A percentile compares a stretch with the other conserved stretches of the same genome.
phyloP scores from a whole-genome alignment of 2,329 filamentous ascomycete species.

The Penicillium sp. region DNA sequence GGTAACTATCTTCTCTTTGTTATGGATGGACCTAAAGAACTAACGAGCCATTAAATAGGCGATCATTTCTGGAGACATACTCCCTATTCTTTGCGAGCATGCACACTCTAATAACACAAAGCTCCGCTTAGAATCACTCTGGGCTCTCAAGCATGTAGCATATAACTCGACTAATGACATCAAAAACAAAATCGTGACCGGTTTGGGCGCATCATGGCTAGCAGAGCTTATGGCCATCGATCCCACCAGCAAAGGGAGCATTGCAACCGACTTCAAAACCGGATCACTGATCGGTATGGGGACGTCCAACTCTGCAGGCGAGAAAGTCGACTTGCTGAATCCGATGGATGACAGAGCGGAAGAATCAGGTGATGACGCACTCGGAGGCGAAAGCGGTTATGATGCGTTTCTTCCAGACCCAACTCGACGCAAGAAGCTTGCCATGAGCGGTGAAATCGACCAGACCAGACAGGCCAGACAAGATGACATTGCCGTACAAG shows the following conservation, averaged over 20 bases:
- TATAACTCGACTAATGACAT: constrained; percentile 65
- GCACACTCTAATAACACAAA: constrained; percentile 76
- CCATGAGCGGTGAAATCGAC: constrained; percentile 64
- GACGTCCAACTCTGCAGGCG: constrained; percentile 56
- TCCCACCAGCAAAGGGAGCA: constrained; percentile 24
- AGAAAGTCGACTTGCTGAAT: constrained; percentile 58
- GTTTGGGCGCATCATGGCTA: constrained; percentile 75
- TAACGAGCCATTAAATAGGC: constrained; percentile 45
- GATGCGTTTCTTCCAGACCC: constrained; percentile 37
- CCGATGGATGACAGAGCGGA: constrained; percentile 36
- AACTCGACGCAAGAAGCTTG: constrained; percentile 36
- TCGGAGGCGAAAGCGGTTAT: constrained; percentile 14
- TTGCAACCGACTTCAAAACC: constrained; percentile 31
- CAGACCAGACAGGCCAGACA: constrained; percentile 64
- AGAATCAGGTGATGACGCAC: constrained; percentile 32
- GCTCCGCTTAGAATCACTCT: constrained; percentile 78
- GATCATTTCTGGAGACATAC: constrained; percentile 68
- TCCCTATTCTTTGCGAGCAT: constrained; percentile 76
- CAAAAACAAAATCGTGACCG: constrained; percentile 73
- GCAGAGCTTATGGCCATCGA: constrained; percentile 69
- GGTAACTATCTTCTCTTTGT: constrained; percentile 45
- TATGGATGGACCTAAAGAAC: neutral
- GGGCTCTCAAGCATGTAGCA: constrained; percentile 90
- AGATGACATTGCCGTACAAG: constrained; percentile 81
- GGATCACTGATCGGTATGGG: constrained; percentile 46